Conservation (phyloP, 768 basidiomycete species). For the Brasilioporus rufonigricans region DNA sequence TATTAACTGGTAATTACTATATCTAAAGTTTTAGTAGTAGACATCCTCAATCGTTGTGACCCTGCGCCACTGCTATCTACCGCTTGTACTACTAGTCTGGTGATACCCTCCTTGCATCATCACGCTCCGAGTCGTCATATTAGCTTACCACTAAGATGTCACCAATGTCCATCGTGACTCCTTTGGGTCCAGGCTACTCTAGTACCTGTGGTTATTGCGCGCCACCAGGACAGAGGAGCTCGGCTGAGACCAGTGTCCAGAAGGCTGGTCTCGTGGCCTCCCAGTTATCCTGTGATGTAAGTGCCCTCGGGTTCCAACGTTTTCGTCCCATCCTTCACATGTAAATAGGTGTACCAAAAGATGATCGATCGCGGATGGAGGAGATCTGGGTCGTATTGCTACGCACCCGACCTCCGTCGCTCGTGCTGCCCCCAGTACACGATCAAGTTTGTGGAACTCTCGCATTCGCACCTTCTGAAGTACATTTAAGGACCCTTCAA, state of each 20-base stretch:
- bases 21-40: too few species aligned
- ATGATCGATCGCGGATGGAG: slow-evolving; percentile 89
- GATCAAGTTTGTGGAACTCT: slow-evolving; percentile 60
- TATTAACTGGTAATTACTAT: too few species aligned
- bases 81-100: too few species aligned
- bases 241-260: slow-evolving; percentile 40
- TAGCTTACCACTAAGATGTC: slow-evolving; percentile 16
- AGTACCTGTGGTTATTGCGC: slow-evolving; percentile 71
- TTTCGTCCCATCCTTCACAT: background rate
- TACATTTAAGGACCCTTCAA: slow-evolving; percentile 15
- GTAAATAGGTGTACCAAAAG: slow-evolving; percentile 63
- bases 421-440: slow-evolving; percentile 96
- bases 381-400: slow-evolving; percentile 79
- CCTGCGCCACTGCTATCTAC: too few species aligned
- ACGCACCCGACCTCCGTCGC: slow-evolving; percentile 77
- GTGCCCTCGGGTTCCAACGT: background rate
- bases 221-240: slow-evolving; percentile 48
- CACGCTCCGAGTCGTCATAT: too few species aligned
- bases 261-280: slow-evolving; percentile 48
- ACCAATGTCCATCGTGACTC: slow-evolving; percentile 27
- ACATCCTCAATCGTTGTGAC: too few species aligned
- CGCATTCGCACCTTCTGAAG: slow-evolving; percentile 1
- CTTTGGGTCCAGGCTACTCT: slow-evolving; percentile 29
- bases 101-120: too few species aligned
- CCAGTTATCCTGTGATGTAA: slow-evolving; percentile 54